phyloP scores from a whole-genome alignment of 176 grass and related monocot species.

The bread wheat (Triticum aestivum) region IWGSC_CS_RefSeq_v2.1 NC_057804.1:54895679-54896178 shows the following conservation, averaged over 20 bases:
- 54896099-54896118: not conserved
- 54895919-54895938: not conserved
- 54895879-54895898: not conserved
- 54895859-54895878: not conserved
- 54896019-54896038: conserved; percentile 1
- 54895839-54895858: not conserved
- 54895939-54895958: not conserved
- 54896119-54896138: not conserved
- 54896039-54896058: not conserved
- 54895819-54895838: not conserved
- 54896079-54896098: not conserved
- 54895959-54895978: not conserved
- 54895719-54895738: not conserved
- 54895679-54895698: not conserved
- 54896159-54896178: too few species aligned
- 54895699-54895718: not conserved
- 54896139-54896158: too few species aligned
- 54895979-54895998: not conserved
- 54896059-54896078: conserved; percentile 21
- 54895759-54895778: not conserved
- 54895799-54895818: not conserved
- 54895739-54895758: not conserved
- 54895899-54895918: conserved; percentile 23
- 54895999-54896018: not conserved
- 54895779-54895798: too few species aligned